A percentile compares a stretch with the other conserved stretches of the same genome.
phyloP scores from a whole-genome alignment of 345 rosid genomes.

The Brassica rapa region DNA sequence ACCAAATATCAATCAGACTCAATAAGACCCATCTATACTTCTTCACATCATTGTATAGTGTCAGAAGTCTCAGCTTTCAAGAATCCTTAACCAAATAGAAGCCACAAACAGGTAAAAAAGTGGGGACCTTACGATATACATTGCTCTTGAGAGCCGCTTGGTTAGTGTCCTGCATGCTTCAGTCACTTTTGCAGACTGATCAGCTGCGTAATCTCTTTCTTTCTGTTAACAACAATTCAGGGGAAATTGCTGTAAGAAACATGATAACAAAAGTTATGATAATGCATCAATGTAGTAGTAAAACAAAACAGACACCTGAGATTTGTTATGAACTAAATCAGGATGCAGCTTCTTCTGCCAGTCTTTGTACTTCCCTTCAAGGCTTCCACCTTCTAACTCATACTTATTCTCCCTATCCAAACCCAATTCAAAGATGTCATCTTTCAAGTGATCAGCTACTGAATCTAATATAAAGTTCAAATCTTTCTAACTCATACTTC shows the following conservation, averaged over 20 bases:
- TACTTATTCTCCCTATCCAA: slow-evolving; percentile 63
- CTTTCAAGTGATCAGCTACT: neutral
- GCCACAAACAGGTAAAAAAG: neutral
- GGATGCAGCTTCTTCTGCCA: slow-evolving; percentile 99
- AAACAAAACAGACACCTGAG: slow-evolving; percentile 59
- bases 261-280: neutral
- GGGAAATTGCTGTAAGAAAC: neutral
- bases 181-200: slow-evolving; percentile 80
- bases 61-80: neutral
- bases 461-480: slow-evolving; percentile 9
- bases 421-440: slow-evolving; percentile 19
- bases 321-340: slow-evolving; percentile 90
- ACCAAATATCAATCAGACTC: slow-evolving; percentile 2
- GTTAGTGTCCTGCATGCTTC: slow-evolving; percentile 77
- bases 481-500: neutral
- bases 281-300: neutral
- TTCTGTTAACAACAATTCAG: slow-evolving; percentile 38
- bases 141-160: slow-evolving; percentile 67
- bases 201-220: slow-evolving; percentile 83
- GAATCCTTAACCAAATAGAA: neutral
- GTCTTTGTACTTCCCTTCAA: slow-evolving; percentile 72
- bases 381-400: slow-evolving; percentile 54
- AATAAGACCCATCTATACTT: neutral
- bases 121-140: slow-evolving; percentile 64
- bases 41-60: neutral